These are phyloP conservation scores for Laetiporus sulphureus DNA, from an alignment of 1,284 basidiomycete species.

Conservation along the genomic window DNA sequence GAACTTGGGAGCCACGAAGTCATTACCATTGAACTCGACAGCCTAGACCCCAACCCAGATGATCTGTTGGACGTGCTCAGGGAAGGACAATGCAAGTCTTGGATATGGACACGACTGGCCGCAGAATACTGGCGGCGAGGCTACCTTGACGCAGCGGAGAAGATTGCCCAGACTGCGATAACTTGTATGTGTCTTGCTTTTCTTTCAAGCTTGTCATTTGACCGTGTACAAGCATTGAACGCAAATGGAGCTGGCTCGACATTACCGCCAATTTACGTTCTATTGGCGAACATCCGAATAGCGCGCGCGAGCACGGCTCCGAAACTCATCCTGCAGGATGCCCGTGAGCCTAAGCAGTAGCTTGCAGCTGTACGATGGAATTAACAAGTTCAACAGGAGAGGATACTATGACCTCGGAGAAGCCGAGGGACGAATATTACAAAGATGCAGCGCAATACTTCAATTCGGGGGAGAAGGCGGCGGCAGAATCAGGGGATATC, in stretches of 20 bases:
- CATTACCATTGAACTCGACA: slow-evolving; percentile 74
- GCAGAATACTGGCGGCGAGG: slow-evolving; percentile 75
- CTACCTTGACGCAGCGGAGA: slow-evolving; percentile 61
- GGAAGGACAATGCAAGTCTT: slow-evolving; percentile 61
- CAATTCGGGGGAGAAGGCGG: slow-evolving; percentile 55
- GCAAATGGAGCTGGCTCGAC: slow-evolving; percentile 39
- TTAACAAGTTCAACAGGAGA: slow-evolving; percentile 39
- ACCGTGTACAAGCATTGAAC: slow-evolving; percentile 40
- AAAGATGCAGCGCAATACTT: slow-evolving; percentile 64
- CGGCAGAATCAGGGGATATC: slow-evolving; percentile 45
- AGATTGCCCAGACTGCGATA: slow-evolving; percentile 55
- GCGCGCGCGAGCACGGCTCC: slow-evolving; percentile 76
- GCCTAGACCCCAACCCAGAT: slow-evolving; percentile 65
- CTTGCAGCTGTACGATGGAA: neutral
- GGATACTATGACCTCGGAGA: slow-evolving; percentile 55
- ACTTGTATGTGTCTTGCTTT: slow-evolving; percentile 40
- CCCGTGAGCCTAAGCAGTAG: slow-evolving; percentile 48
- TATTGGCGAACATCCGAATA: slow-evolving; percentile 81
- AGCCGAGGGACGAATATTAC: slow-evolving; percentile 64
- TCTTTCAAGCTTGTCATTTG: neutral
- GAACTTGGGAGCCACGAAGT: slow-evolving; percentile 74
- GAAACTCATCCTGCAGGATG: slow-evolving; percentile 64
- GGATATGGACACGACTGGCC: slow-evolving; percentile 71
- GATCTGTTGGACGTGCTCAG: slow-evolving; percentile 67
- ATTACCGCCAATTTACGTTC: slow-evolving; percentile 63